Conservation (phyloP, 2,329 filamentous ascomycete genomes). For the Venturia asperata region DNA sequence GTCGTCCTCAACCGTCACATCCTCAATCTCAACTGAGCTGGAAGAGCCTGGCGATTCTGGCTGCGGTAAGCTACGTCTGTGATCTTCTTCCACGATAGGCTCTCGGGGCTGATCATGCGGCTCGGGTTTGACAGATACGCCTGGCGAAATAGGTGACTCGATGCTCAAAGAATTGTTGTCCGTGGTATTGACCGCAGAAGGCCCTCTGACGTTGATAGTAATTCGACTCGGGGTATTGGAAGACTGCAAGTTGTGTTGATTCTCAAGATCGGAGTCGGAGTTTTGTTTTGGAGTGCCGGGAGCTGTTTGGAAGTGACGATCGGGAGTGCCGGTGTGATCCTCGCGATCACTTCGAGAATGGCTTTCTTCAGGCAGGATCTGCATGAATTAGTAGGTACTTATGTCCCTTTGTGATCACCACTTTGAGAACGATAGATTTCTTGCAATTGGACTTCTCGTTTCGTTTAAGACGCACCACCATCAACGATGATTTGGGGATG, state of each 20-base stretch:
- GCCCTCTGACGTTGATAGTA: slow-evolving; percentile 32
- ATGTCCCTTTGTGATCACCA: background rate
- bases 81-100: background rate
- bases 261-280: background rate
- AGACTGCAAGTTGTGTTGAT: slow-evolving; percentile 12
- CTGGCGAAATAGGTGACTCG: background rate
- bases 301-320: slow-evolving; percentile 6
- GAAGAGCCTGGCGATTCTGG: slow-evolving; percentile 27
- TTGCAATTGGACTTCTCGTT: background rate
- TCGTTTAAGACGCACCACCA: background rate
- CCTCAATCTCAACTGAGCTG: slow-evolving; percentile 33
- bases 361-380: background rate
- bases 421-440: background rate
- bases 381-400: background rate
- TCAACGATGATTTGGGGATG: background rate
- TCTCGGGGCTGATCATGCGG: background rate
- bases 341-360: background rate
- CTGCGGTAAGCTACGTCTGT: background rate
- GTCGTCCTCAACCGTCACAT: slow-evolving; percentile 20
- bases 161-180: background rate
- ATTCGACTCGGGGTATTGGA: slow-evolving; percentile 31
- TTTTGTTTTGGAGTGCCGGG: slow-evolving; percentile 8
- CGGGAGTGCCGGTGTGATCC: background rate
- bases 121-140: background rate
- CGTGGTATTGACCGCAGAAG: slow-evolving; percentile 19